These are phyloP conservation scores for Macrolepiota dolichaula DNA, from an alignment of 768 basidiomycete species.

Conservation along the genomic window DNA sequence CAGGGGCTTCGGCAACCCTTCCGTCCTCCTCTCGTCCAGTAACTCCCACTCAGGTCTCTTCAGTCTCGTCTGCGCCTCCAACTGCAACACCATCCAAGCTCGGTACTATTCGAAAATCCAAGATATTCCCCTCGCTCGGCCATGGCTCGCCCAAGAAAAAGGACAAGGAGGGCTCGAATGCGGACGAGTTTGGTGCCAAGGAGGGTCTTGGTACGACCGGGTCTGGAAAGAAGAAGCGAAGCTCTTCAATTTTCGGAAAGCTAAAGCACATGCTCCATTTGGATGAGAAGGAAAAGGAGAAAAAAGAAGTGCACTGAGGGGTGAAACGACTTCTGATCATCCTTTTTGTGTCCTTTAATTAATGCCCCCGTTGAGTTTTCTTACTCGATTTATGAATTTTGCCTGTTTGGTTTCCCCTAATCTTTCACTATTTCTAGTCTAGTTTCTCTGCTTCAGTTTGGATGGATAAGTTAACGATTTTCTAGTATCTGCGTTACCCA, in stretches of 20 bases:
- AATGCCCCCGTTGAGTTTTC: background rate
- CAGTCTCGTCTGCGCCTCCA: constrained; percentile 27
- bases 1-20: constrained; percentile 13
- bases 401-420: background rate
- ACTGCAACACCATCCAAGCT: constrained; percentile 10
- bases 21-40: constrained; percentile 21
- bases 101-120: constrained; percentile 15
- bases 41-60: constrained; percentile 20
- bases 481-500: background rate
- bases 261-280: constrained; percentile 47
- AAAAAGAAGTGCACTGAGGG: background rate
- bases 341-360: background rate
- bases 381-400: background rate
- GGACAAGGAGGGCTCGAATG: background rate
- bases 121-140: constrained; percentile 1
- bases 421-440: background rate
- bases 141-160: background rate
- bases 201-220: constrained; percentile 17
- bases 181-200: background rate
- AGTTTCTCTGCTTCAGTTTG: background rate
- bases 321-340: background rate
- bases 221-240: constrained; percentile 45
- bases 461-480: background rate
- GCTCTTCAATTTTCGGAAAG: constrained; percentile 48
- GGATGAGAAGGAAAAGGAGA: constrained; percentile 41